Evolutionary conservation across 306 rosid species (phyloP).

Genomic region (Casuarina equisetifolia): DNA sequence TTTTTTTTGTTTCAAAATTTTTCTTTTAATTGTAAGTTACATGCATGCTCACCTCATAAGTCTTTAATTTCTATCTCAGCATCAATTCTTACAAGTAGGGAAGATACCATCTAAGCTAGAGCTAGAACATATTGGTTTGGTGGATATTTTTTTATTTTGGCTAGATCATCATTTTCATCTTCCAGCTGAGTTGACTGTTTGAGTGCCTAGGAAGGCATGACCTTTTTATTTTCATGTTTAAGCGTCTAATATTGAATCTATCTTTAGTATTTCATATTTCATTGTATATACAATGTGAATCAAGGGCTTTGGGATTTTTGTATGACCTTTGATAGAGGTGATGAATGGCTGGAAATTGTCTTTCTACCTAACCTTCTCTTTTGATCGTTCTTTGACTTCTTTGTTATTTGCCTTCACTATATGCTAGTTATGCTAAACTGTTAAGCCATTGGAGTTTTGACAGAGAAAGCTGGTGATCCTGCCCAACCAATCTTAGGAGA

Average conservation of each 20-base stretch:
- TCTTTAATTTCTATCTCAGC: background rate
- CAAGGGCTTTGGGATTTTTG: background rate
- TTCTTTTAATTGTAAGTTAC: background rate
- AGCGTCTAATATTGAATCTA: background rate
- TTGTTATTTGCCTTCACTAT: constrained; percentile 18
- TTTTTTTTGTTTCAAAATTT: too few relatives aligned
- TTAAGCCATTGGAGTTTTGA: constrained; percentile 51
- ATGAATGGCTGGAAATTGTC: constrained; percentile 28
- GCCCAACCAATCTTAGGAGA: constrained; percentile 31
- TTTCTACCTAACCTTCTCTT: constrained; percentile 10
- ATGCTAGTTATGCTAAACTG: constrained; percentile 32
- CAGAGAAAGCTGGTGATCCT: constrained; percentile 37
- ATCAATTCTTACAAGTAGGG: background rate
- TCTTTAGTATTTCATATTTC: background rate
- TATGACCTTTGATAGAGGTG: constrained; percentile 30
- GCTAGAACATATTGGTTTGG: background rate
- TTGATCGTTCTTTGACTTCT: constrained; percentile 22
- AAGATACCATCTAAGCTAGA: background rate
- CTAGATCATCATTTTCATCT: background rate
- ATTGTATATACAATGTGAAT: background rate
- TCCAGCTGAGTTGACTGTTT: background rate
- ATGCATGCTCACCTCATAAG: background rate
- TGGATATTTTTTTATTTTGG: background rate
- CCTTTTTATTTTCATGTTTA: background rate
- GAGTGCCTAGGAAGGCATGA: background rate